Evolutionary conservation across 192 early-diverging fungal genomes (phyloP).

Genomic region (Rhizophagus sp.): DNA sequence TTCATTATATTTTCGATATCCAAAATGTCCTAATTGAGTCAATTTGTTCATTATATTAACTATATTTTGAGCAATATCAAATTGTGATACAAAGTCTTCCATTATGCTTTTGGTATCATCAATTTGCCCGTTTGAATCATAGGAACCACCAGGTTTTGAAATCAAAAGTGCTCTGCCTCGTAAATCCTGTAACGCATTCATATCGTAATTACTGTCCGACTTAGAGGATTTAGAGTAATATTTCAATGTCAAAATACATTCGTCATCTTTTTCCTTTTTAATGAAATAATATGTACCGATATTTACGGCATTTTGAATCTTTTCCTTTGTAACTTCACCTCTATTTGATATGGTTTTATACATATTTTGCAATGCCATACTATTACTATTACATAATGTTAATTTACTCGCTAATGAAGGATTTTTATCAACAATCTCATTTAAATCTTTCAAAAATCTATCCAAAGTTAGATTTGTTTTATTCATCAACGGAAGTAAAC

Average conservation of each 20-base stretch:
- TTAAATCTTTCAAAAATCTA: slow-evolving; percentile 6
- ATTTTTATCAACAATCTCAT: background rate
- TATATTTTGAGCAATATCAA: slow-evolving; percentile 30
- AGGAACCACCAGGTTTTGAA: background rate
- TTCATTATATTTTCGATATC: slow-evolving; percentile 23
- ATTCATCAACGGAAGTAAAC: slow-evolving; percentile 16
- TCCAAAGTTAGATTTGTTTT: background rate
- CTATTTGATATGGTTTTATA: slow-evolving; percentile 27
- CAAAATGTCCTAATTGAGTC: slow-evolving; percentile 33
- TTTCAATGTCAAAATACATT: slow-evolving; percentile 20
- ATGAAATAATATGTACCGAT: slow-evolving; percentile 22
- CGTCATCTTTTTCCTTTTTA: slow-evolving; percentile 16
- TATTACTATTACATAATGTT: slow-evolving; percentile 22
- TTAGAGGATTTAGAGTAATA: background rate
- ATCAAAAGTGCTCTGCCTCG: slow-evolving; percentile 32
- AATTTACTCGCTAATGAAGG: slow-evolving; percentile 15
- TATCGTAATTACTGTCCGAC: background rate
- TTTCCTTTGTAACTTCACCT: slow-evolving; percentile 31
- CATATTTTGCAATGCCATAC: slow-evolving; percentile 30
- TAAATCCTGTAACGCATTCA: slow-evolving; percentile 29
- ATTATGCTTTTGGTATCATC: background rate
- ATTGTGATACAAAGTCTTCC: slow-evolving; percentile 30
- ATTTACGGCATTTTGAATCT: slow-evolving; percentile 22
- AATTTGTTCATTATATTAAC: slow-evolving; percentile 15
- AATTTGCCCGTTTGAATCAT: background rate